Evolutionary conservation across 768 basidiomycete genomes (phyloP), one percentile per base, ranked within the genome.

Genomic region (Lentinula aciculospora): DNA sequence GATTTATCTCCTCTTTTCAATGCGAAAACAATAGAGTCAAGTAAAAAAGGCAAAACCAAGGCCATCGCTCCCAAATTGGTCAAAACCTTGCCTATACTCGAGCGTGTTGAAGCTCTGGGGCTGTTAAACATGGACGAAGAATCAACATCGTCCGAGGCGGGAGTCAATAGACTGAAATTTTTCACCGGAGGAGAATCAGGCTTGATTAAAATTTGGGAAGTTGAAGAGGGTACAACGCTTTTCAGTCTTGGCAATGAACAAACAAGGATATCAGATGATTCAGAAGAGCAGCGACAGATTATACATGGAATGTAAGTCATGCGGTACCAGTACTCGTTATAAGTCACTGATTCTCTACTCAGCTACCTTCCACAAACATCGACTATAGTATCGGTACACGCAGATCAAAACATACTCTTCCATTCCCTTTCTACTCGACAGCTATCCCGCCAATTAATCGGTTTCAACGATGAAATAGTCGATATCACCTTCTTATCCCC

Each of bases 401-500:
- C 92, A 23, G 96, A 99, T 70, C 97, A 98, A 72, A 99, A 98
- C 63, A 95, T 99, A 63, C 79, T 94, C 47, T 93, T 93, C 73
- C 86, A 94, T 70, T 94, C 92, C 2, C 74, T 96, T 7, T 69
- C 77, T n/a, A 82, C 83, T 1, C 79, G 79, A 31, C 74, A 79
- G 8, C 72, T 91, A 25, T 75, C 79, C 2, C 87, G 90, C 17
- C 96, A 98, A 64, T 73, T 98, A 63, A 86, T 98, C 64, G 97
- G 97, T 0, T 99, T 89, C 79, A 98, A 98, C 69, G 97, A 99
- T 71, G 96, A 98, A 71, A 94, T 98, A 63, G 89, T 98, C 51
- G 97, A 98, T 65, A 82, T 86, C 4, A 77, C 81, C 27, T 92
- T 94, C 73, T 79, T 99, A 58, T 82, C 81, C 45, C 68, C 75